Base-by-base conservation (phyloP, 2,329 filamentous ascomycete genomes). In the Aureobasidium sp. region DNA sequence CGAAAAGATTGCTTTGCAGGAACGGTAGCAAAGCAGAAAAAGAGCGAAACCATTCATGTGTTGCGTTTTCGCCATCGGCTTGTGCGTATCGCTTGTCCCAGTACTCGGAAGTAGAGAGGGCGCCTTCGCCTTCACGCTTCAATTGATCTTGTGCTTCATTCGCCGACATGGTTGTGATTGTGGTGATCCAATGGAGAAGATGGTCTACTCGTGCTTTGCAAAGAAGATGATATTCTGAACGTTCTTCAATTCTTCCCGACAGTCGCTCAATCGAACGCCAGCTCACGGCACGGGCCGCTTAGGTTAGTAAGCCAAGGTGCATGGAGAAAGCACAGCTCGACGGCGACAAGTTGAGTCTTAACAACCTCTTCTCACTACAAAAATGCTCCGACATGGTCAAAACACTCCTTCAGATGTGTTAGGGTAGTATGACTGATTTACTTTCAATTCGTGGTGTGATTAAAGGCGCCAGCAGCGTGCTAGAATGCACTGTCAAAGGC, bases 41-140 rank as follows among this genome's bases (percentile, higher is more conserved):
- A 3, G 73, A 72, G 19, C 77, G 75, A 63, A 81, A 79, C 81
- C 81, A 84, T 65, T 84, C 81, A 65, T 82, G 78, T 43, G 73
- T 70, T 0, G 74, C 70, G 38, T 73, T 68, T 2, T 57, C 68
- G 33, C 50, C 50, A 37, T 54, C 50, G 1, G 50, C 33, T 29
- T 40, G 33, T 23, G 50, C 50, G 66, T 82, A 83, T 2, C 76
- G 74, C 53, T 73, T 66, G 65, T 84, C 75, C 81, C 81, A 83
- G 67, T 78, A 83, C 19, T 74, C 73, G 7, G 77, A 65, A 35
- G 71, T 69, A 40, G 73, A 71, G 29, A 80, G 72, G 40, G 67
- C 69, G 9, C 35, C 50, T 54, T 51, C 49, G 29, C 49, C 49
- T 17, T 51, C 49, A 25, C 49, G 49, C 7, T 51, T 51, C 4